Evolutionary conservation across 352 stramenopile genomes (phyloP).

Genomic region (Albugo laibachii): DNA sequence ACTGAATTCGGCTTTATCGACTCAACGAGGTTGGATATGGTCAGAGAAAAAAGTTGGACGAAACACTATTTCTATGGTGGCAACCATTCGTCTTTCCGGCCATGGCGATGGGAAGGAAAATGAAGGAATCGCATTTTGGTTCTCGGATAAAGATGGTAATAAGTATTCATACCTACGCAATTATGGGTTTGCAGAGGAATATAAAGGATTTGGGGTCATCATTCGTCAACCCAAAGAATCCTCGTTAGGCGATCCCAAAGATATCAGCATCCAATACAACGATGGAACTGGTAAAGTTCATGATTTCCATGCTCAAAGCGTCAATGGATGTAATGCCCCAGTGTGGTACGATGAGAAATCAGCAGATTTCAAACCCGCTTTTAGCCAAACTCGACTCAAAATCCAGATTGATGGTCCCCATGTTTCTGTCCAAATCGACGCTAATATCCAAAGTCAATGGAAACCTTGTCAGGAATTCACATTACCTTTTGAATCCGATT

Average conservation of each 20-base stretch:
- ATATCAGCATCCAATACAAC: constrained; percentile 66
- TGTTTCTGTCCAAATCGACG: constrained; percentile 9
- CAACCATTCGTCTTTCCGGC: constrained; percentile 71
- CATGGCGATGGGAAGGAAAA: constrained; percentile 68
- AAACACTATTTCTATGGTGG: constrained; percentile 34
- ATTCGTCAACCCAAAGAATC: constrained; percentile 64
- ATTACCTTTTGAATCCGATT: constrained; percentile 7
- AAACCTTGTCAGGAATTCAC: constrained; percentile 7
- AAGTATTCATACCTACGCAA: constrained; percentile 1
- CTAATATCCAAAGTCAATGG: constrained; percentile 3
- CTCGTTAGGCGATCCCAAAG: constrained; percentile 67
- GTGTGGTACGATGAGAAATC: constrained; percentile 11
- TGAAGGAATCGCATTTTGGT: constrained; percentile 67
- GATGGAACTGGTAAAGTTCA: constrained; percentile 14
- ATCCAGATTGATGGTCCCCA: constrained; percentile 2
- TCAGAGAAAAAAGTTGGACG: constrained; percentile 26
- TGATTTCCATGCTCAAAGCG: background rate
- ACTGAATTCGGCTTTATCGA: constrained; percentile 68
- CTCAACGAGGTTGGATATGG: constrained; percentile 65
- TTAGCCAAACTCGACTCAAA: constrained; percentile 3
- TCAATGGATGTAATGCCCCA: constrained; percentile 6
- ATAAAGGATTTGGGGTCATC: constrained; percentile 57
- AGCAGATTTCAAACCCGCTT: constrained; percentile 6
- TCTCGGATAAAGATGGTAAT: constrained; percentile 22
- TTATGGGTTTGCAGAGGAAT: constrained; percentile 59